Base-by-base conservation (phyloP, 352 stramenopile species). In the Globisporangium recalcitrans region DNA sequence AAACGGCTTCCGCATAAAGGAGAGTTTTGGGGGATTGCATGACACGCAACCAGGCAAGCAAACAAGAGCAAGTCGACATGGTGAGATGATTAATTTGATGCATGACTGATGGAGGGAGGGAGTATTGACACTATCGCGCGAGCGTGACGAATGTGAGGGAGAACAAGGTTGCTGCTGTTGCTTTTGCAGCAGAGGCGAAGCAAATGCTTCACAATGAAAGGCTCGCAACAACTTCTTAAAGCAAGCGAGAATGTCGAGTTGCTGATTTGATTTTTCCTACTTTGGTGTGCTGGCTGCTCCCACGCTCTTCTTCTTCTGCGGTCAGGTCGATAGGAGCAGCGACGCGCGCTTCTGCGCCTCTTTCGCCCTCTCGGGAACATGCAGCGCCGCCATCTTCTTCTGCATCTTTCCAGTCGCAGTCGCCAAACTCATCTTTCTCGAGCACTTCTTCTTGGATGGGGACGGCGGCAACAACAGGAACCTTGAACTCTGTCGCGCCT, bases 41-140 rank as follows among this genome's bases (percentile, higher is more conserved):
- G 22, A 52, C 27, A 52, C n/a, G 46, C 14, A 29, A 14, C 10
- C 19, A 29, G 27, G 21, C 31, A 58, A 22, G 16, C 29, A 34
- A 38, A 27, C 31, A 58, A 58, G 16, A 54, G 32, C 48, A 54
- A 54, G 48, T 38, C 48, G 48, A 54, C 32, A 27, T 54, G 26
- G 46, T n/a, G 46, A 5, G 24, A 10, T 1, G 26, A 36, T 10
- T 34, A n/a, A 22, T 51, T 58, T 27, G 34, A n/a, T 36, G 13
- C 53, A 59, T 59, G 16, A 34, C 32, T 38, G 32, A 3, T 14
- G 32, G 32, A 38, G 10, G 14, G 36, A 42, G 14, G 19, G 36
- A 42, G 36, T 42, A 42, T 42, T 42, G n/a, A 42, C n/a, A 42
- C 36, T 42, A 42, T 42, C 36, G 36, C 7, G 36, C 36, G 36